These are phyloP conservation scores for Saccharomycopsis sp. DNA, from an alignment of 805 yeast genomes.

Conservation along the genomic window DNA sequence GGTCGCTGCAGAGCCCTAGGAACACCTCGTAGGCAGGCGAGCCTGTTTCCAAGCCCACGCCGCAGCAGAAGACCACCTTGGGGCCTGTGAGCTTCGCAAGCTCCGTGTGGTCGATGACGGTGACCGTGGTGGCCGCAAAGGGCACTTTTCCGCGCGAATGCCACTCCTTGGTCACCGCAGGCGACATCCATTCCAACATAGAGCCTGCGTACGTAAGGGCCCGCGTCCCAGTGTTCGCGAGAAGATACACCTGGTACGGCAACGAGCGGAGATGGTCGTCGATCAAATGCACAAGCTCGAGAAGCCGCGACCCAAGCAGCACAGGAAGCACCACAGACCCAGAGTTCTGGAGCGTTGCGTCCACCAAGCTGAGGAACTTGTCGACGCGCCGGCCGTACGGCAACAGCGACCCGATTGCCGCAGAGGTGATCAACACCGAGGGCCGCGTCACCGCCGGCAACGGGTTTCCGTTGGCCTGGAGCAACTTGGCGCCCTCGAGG, in stretches of 20 bases:
- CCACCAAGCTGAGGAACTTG: conserved; percentile 53
- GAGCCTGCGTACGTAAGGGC: conserved; percentile 75
- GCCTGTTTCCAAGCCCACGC: conserved; percentile 58
- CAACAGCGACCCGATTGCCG: conserved; percentile 55
- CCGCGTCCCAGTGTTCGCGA: conserved; percentile 76
- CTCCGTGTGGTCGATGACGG: conserved; percentile 51
- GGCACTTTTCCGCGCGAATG: conserved; percentile 68
- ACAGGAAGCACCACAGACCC: conserved; percentile 84
- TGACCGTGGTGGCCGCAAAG: conserved; percentile 63
- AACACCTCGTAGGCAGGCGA: conserved; percentile 48
- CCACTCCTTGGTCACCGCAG: conserved; percentile 80
- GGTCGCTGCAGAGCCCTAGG: conserved; percentile 52
- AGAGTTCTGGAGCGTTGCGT: conserved; percentile 51
- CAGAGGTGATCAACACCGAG: conserved; percentile 71
- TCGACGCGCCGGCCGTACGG: conserved; percentile 60
- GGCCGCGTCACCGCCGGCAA: conserved; percentile 63
- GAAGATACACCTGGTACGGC: conserved; percentile 56
- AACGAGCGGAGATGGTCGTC: conserved; percentile 47
- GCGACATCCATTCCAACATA: conserved; percentile 94
- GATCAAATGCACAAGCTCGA: conserved; percentile 70
- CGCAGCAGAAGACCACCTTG: conserved; percentile 74
- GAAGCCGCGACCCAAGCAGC: conserved; percentile 68
- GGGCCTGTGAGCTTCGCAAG: conserved; percentile 54
- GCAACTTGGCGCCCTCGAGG: conserved; percentile 60
- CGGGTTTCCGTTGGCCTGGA: conserved; percentile 53